phyloP scores from a whole-genome alignment of 1,284 basidiomycete species.

The Inonotus hispidus region DNA sequence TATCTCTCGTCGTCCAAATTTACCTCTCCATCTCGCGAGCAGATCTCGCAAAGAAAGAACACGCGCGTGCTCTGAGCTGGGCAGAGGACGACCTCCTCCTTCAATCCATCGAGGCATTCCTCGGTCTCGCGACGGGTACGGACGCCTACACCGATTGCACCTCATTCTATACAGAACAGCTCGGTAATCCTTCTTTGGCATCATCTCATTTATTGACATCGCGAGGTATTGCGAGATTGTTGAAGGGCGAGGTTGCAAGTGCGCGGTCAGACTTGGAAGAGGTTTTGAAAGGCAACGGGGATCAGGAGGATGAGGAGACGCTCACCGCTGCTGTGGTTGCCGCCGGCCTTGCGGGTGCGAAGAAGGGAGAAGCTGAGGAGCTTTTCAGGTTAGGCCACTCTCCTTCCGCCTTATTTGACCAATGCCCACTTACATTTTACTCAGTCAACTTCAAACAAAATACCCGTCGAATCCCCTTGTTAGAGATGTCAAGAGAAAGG shows the following conservation, averaged over 20 bases:
- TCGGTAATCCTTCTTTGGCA: slow-evolving; percentile 78
- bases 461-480: slow-evolving; percentile 67
- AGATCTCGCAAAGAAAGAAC: slow-evolving; percentile 83
- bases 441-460: slow-evolving; percentile 52
- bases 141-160: slow-evolving; percentile 65
- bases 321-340: slow-evolving; percentile 67
- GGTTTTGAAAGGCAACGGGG: slow-evolving; percentile 51
- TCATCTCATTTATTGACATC: slow-evolving; percentile 74
- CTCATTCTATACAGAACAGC: slow-evolving; percentile 90
- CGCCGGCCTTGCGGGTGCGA: slow-evolving; percentile 51
- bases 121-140: slow-evolving; percentile 76
- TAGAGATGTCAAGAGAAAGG: slow-evolving; percentile 57
- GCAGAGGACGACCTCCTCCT: slow-evolving; percentile 87
- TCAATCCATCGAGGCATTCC: slow-evolving; percentile 85
- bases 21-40: slow-evolving; percentile 81
- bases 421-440: slow-evolving; percentile 10
- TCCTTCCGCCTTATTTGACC: background rate
- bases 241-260: slow-evolving; percentile 75
- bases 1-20: slow-evolving; percentile 77
- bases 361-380: slow-evolving; percentile 58
- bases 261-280: slow-evolving; percentile 84
- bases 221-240: slow-evolving; percentile 78
- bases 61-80: slow-evolving; percentile 75
- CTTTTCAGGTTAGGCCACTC: slow-evolving; percentile 56
- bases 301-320: slow-evolving; percentile 50